A percentile compares a stretch with the other conserved stretches of the same genome.
Evolutionary conservation across 2,329 filamentous ascomycete species (phyloP).

Genomic region (Microdochium trichocladiopsis): DNA sequence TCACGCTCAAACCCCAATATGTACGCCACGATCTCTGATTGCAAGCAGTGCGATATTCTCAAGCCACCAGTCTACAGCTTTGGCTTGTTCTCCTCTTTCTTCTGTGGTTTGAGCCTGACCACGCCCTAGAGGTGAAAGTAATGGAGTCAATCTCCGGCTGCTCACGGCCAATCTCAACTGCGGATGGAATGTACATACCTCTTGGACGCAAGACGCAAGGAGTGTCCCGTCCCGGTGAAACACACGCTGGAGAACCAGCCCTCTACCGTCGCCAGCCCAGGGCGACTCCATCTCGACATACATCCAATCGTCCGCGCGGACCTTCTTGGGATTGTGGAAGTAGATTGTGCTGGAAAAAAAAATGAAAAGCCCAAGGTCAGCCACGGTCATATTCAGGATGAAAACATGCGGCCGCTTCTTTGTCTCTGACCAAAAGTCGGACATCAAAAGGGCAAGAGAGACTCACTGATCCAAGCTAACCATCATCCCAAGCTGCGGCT

Average conservation of each 20-base stretch:
- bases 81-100: constrained; percentile 29
- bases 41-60: neutral
- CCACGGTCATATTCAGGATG: too few relatives aligned
- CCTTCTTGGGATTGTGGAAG: constrained; percentile 53
- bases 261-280: constrained; percentile 72
- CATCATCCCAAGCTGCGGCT: constrained; percentile 72
- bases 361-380: too few relatives aligned
- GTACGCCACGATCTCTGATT: neutral
- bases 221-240: constrained; percentile 64
- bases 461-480: constrained; percentile 65
- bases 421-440: too few relatives aligned
- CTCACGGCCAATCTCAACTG: constrained; percentile 4
- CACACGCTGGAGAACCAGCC: constrained; percentile 69
- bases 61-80: neutral
- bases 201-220: constrained; percentile 74
- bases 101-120: neutral
- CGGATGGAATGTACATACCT: too few relatives aligned
- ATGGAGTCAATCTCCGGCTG: neutral
- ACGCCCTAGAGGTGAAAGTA: neutral
- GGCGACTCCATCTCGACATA: constrained; percentile 73
- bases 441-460: too few relatives aligned
- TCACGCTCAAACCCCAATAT: too few relatives aligned
- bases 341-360: constrained; percentile 47
- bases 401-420: too few relatives aligned
- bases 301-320: constrained; percentile 68